Evolutionary conservation across 208 protist species (phyloP).

Genomic region (Lotmaria passim): DNA sequence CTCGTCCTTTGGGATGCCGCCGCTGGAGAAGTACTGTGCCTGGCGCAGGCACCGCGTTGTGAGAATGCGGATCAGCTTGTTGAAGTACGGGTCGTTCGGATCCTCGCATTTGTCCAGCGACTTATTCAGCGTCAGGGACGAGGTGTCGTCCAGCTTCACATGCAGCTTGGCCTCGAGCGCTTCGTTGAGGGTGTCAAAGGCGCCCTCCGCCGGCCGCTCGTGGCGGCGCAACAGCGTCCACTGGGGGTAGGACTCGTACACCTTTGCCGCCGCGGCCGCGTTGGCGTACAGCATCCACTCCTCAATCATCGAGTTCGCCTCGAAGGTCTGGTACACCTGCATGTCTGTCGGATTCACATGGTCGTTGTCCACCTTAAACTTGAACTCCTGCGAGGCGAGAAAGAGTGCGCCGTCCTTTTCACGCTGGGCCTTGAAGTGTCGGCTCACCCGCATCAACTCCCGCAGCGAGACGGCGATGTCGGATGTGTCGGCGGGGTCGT

Average conservation of each 20-base stretch:
- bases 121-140: slow-evolving; percentile 82
- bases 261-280: slow-evolving; percentile 83
- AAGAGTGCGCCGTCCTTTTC: slow-evolving; percentile 89
- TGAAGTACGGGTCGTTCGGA: slow-evolving; percentile 87
- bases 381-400: slow-evolving; percentile 90
- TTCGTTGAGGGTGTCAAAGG: slow-evolving; percentile 88
- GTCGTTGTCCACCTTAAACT: slow-evolving; percentile 91
- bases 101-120: slow-evolving; percentile 86
- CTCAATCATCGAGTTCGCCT: slow-evolving; percentile 96
- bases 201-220: slow-evolving; percentile 80
- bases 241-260: slow-evolving; percentile 80
- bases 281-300: slow-evolving; percentile 98
- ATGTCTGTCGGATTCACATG: slow-evolving; percentile 91
- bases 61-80: slow-evolving; percentile 91
- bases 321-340: slow-evolving; percentile 89
- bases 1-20: slow-evolving; percentile 76
- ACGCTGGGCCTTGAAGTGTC: slow-evolving; percentile 83
- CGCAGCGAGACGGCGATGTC: slow-evolving; percentile 81
- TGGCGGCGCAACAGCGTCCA: slow-evolving; percentile 92
- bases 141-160: slow-evolving; percentile 79
- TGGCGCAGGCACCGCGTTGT: slow-evolving; percentile 93
- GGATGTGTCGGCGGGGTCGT: slow-evolving; percentile 67
- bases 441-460: slow-evolving; percentile 75
- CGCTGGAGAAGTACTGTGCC: slow-evolving; percentile 94
- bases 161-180: slow-evolving; percentile 65